Evolutionary conservation across 768 basidiomycete species (phyloP).

Genomic region (Suillus plorans): DNA sequence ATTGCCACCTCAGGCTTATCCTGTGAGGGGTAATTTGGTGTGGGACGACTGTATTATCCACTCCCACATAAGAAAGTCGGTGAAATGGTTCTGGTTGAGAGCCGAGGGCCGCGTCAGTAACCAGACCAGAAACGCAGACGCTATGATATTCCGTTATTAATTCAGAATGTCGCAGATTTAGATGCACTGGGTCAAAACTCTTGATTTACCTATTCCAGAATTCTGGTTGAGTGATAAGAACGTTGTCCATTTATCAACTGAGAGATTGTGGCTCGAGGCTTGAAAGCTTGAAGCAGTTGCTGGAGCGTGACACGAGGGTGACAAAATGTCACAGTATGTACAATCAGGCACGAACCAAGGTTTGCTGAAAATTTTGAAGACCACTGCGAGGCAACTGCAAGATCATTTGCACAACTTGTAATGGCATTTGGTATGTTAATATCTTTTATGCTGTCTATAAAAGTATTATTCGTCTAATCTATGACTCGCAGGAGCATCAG

Average conservation of each 20-base stretch:
- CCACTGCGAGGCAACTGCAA: neutral
- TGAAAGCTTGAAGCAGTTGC: too few species aligned
- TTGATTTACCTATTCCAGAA: too few species aligned
- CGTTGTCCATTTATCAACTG: neutral
- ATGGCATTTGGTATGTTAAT: slow-evolving; percentile 36
- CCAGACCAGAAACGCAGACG: too few species aligned
- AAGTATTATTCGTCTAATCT: neutral
- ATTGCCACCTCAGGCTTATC: neutral
- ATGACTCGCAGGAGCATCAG: slow-evolving; percentile 49
- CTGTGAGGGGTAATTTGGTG: neutral
- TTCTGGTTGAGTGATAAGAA: neutral
- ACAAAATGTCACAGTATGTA: neutral
- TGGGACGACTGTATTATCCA: neutral
- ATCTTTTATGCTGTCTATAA: neutral
- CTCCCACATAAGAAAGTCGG: neutral
- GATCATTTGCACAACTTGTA: slow-evolving; percentile 5
- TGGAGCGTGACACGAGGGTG: neutral
- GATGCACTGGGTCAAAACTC: too few species aligned
- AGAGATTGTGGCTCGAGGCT: neutral
- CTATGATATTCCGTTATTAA: too few species aligned
- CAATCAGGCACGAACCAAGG: neutral
- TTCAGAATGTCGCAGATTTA: too few species aligned
- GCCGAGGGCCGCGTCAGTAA: too few species aligned
- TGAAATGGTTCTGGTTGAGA: neutral
- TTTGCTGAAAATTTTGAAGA: slow-evolving; percentile 1